Evolutionary conservation across 1,139 yeast species (phyloP), one percentile per base, ranked within the genome.

Genomic region (Candida smagusa): DNA sequence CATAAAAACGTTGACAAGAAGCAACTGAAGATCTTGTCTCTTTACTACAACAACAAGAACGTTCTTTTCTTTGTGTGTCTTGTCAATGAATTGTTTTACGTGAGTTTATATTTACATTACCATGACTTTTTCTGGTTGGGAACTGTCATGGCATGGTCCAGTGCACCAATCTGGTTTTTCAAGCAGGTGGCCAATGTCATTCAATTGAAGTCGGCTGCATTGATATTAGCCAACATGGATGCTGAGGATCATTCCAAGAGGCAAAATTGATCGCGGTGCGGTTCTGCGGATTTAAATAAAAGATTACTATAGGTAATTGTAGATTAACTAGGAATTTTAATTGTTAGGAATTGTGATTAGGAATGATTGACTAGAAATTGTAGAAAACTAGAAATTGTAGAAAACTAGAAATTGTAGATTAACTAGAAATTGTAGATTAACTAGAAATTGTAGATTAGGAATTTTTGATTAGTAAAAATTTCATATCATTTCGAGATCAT

Each of bases 1-100:
- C 99, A 94, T 67, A 94, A 94, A 68, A 78, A 80, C 49, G 87
- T 94, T 41, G 86, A 81, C 45, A 70, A 77, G 49, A 79, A 80
- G 48, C 80, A 85, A 36, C 79, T 83, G 45, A 77, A 79, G 71
- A 72, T 92, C 40, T 72, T 94, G 56, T 77, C 83, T 48, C 72
- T 90, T 47, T 94, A 94, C 70, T 94, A 94, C 65, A 86, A 89
- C 44, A 84, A 87, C 68, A 78, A 89, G 53, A 77, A 61, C 22
- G 95, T 94, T 22, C 72, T 94, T 46, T 94, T 94, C 63, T 60
- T 81, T 27, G 92, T 92, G 44, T 94, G 99, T 62, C 87, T 94
- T 28, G 83, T 89, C 48, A 92, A 92, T 63, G 99, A 94, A 66
- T 63, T 88, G 42, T 94, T 94, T 61, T 94, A 87, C 59, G 85